Evolutionary conservation across 345 rosid genomes (phyloP), one percentile per base, ranked within the genome.

Genomic region (Erucastrum elatum): DNA sequence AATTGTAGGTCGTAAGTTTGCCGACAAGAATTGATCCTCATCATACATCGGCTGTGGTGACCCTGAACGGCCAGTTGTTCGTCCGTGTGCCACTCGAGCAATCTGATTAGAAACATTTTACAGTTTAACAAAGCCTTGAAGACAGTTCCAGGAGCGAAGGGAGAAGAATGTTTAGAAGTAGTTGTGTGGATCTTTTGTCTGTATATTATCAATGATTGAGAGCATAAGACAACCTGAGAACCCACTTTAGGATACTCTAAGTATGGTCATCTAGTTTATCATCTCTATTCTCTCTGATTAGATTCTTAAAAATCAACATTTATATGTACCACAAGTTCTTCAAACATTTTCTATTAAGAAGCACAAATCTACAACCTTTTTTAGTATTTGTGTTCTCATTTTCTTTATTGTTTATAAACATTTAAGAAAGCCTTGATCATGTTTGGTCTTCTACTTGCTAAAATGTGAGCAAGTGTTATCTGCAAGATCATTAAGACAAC

Each of bases 1-100:
- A 69, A 56, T 15, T 41, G 75, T 82, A 94, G 97, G 94, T 94
- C 13, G 88, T 94, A 74, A 86, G 80, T 86, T 84, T 94, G 35
- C 98, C 98, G 1, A 80, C 87, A 10, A 90, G 93, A 81, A 94
- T 94, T 2, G 94, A 94, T 83, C 98, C 96, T 2, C 91, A 87
- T 71, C 90, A 86, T 66, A 91, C 98, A 15, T 84, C 97, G 61
- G 97, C 97, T 3, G 95, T 89, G 69, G 98, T 94, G 27, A 94
- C 94, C 74, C 84, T 94, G 71, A 94, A 91, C 72, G 98, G 98
- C 8, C 86, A 91, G 74, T 89, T 91, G 72, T 87, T 86, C 51
- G 90, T 94, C 0, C 94, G 93, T 3, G 95, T 89, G 49, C 98
- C 94, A 2, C 84, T 89, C 0, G 94, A 90, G 84, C 87, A 87